phyloP scores from a whole-genome alignment of 164 flowering plant genomes.

The Dillenia turbinata region DNA sequence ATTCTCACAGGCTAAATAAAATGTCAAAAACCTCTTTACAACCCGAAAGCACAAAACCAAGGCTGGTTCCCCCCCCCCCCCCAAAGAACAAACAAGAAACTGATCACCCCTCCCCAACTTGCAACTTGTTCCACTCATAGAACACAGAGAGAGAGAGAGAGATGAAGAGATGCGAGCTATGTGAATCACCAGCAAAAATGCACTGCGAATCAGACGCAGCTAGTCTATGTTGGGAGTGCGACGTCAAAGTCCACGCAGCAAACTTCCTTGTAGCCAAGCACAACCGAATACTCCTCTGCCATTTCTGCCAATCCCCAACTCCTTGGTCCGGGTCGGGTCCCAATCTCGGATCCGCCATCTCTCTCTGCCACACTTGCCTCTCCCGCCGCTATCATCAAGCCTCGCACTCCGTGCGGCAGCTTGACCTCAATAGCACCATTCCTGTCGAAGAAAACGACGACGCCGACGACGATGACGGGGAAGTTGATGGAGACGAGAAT shows the following conservation, averaged over 20 bases:
- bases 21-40: no score
- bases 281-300: conserved; percentile 26
- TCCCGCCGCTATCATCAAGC: background rate
- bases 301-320: conserved; percentile 19
- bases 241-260: conserved; percentile 36
- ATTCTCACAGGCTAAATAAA: no score
- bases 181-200: conserved; percentile 20
- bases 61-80: no score
- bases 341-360: background rate
- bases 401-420: no score
- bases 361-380: conserved; percentile 11
- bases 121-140: no score
- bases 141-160: background rate
- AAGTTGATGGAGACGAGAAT: conserved; percentile 8
- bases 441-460: background rate
- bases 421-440: no score
- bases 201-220: conserved; percentile 42
- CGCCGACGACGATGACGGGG: conserved; percentile 3
- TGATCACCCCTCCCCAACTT: no score
- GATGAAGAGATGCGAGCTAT: conserved; percentile 32
- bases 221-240: conserved; percentile 35
- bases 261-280: conserved; percentile 50
- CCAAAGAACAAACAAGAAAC: no score
- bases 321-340: conserved; percentile 9
- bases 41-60: no score